Base-by-base conservation (phyloP, 2,329 filamentous ascomycete species). In the Sporothrix phasma region DNA sequence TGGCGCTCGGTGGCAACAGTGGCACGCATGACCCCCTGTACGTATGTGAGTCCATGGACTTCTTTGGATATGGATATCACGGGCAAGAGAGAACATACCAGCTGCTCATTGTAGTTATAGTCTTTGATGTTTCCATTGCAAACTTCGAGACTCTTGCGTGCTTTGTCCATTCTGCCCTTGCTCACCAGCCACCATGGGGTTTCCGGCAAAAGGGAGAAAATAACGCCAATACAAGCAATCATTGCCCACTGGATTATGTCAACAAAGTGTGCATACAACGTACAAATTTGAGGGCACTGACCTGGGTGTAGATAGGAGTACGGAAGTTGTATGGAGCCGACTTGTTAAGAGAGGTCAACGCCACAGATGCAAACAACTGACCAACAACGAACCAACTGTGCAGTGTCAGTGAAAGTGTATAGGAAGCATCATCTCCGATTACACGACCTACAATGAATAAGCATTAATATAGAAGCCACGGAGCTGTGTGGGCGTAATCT, bases 341-440 rank as follows among this genome's bases (percentile, higher is more conserved):
- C 1, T 66, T 65, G 39, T 71, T 72, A 7, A 78, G 70, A 8
- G 67, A 66, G 45, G 78, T 72, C 8, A 79, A 71, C 1, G 76
- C 76, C 0, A 79, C 72, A 1, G 75, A 75, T n/a, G 74, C 76
- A 54, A 76, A 77, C 7, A 79, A 70, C 58, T 76, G 75, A 1
- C 76, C 76, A 2, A 78, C 62, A 6, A 76, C 73, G 65, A 76
- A 78, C 77, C 77, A 79, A 58, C 71, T 72, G 6, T 7, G 29
- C 1, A 10, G 17, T 5, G 46, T 49, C 11, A 59, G 54, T 6
- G n/a, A n/a, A n/a, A n/a, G n/a, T n/a, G n/a, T n/a, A n/a, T n/a
- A n/a, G n/a, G n/a, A n/a, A n/a, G n/a, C n/a, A n/a, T n/a, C n/a
- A n/a, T n/a, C n/a, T n/a, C n/a, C 13, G 39, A 5, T 31, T 22